Evolutionary conservation across 306 rosid species (phyloP), one percentile per base, ranked within the genome.

Genomic region (Parietaria judaica): DNA sequence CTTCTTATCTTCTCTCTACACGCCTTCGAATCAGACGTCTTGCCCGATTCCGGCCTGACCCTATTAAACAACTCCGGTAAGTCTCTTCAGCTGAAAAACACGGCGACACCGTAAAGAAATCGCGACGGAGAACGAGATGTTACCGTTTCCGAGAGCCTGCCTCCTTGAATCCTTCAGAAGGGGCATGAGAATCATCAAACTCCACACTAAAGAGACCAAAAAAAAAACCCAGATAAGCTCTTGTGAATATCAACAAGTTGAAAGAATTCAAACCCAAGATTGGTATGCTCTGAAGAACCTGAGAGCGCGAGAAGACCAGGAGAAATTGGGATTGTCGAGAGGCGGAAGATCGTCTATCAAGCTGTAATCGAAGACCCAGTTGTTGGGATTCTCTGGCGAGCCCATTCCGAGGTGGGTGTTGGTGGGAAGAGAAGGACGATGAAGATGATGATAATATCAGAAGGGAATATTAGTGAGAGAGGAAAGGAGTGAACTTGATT

Each of bases 1-100:
- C 99, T 82, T 55, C 99, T 78, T 71, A 82, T 16, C 83, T 92
- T 92, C 84, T 92, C 99, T 55, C 89, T 86, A 68, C 89, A 77
- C 63, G 99, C 97, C 78, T 88, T 92, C 53, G 94, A 70, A 69
- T 85, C 81, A 58, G 83, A 56, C 37, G 69, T 70, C 65, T 61
- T 61, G 78, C 67, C 71, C 52, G 95, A 79, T 73, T 77, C 94
- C 36, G 87, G 61, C 73, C 74, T 84, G 68, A 61, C 65, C 9
- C 56, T 37, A 3, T 51, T 68, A 34, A 53, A 23, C 52, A 51
- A 36, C 49, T 47, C 35, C 61, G 0, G 37, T 45, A 15, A 13
- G 63, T 36, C 11, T 7, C 45, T 41, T 41, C 9, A 41, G 45
- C 45, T 41, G 45, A 41, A 41, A 41, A 5, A 41, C 6, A 41